A percentile compares a stretch with the other conserved stretches of the same genome.
Conservation (phyloP, 768 basidiomycete genomes). For the Kondoa malvinella region DNA sequence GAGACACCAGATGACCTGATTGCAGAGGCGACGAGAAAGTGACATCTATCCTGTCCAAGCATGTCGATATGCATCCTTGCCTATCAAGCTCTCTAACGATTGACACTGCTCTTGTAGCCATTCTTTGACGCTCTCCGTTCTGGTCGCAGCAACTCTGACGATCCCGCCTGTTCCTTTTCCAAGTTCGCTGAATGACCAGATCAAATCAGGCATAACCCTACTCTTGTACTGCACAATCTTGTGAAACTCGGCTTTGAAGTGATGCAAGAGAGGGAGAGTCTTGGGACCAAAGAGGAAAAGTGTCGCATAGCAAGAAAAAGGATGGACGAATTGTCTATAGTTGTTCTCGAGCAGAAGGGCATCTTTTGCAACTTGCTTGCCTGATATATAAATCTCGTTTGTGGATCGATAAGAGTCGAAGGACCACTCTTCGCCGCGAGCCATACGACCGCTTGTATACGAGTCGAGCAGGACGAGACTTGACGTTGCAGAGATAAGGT, state of each 20-base stretch:
- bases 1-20: too few relatives aligned
- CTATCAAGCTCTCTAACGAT: constrained; percentile 17
- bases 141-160: constrained; percentile 22
- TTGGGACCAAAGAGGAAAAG: constrained; percentile 60
- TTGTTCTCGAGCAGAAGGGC: constrained; percentile 52
- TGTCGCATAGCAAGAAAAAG: constrained; percentile 82
- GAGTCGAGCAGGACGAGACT: constrained; percentile 71
- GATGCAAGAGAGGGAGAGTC: constrained; percentile 38
- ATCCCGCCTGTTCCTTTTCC: constrained; percentile 16
- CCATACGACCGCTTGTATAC: constrained; percentile 72
- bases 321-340: constrained; percentile 43
- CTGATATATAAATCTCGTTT: constrained; percentile 62
- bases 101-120: constrained; percentile 24
- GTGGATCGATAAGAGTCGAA: constrained; percentile 68
- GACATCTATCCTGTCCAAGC: not conserved
- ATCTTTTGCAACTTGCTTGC: constrained; percentile 54
- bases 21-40: too few relatives aligned
- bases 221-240: constrained; percentile 48
- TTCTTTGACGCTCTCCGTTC: constrained; percentile 25
- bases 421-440: constrained; percentile 71
- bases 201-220: constrained; percentile 41
- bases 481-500: constrained; percentile 39
- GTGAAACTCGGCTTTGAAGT: constrained; percentile 41
- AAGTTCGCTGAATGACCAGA: constrained; percentile 67
- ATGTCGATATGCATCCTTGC: constrained; percentile 20